These are phyloP conservation scores for Candida namnaoensis DNA, from an alignment of 805 yeast genomes.

Conservation along the genomic window DNA sequence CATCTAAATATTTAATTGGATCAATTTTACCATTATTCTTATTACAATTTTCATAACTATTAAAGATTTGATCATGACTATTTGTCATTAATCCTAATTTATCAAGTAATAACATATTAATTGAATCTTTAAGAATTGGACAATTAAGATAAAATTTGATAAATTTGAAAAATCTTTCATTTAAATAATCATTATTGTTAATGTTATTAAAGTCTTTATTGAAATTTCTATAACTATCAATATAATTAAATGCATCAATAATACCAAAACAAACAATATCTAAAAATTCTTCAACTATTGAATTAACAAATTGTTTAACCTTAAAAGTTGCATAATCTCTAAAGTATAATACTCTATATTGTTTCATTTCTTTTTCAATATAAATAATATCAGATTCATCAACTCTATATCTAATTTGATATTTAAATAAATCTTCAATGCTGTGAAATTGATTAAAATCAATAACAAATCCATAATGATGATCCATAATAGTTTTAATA, in stretches of 20 bases:
- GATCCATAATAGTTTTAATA: too few species aligned
- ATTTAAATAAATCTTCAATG: neutral
- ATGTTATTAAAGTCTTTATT: neutral
- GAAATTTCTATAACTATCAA: neutral
- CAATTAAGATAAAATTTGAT: neutral
- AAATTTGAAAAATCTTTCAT: neutral
- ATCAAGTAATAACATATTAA: too few species aligned
- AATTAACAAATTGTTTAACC: too few species aligned
- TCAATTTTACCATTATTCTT: too few species aligned
- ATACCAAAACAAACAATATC: neutral
- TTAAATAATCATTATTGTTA: neutral
- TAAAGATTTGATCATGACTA: neutral
- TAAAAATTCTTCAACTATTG: too few species aligned
- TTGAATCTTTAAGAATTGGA: neutral
- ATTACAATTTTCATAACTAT: too few species aligned
- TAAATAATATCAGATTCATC: too few species aligned
- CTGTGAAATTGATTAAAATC: neutral
- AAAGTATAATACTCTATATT: too few species aligned
- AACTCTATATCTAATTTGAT: neutral
- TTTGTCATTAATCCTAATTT: neutral
- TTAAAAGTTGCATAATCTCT: too few species aligned
- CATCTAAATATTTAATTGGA: too few species aligned
- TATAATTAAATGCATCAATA: neutral
- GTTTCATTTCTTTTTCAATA: too few species aligned
- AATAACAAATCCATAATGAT: neutral